Evolutionary conservation across 2,329 filamentous ascomycete species (phyloP), one percentile per base, ranked within the genome.

Genomic region (Trematosphaeria pertusa): DNA sequence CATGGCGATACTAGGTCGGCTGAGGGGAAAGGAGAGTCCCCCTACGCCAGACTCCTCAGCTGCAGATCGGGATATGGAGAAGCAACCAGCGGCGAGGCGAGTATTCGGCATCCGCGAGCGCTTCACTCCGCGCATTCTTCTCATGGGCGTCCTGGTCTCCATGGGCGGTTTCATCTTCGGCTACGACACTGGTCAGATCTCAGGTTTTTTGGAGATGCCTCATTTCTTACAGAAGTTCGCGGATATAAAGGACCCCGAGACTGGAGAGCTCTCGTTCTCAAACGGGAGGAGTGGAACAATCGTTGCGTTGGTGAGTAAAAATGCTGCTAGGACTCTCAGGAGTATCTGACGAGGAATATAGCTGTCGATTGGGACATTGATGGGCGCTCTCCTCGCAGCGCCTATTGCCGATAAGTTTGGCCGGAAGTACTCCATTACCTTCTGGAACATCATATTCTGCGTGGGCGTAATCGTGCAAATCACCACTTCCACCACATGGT

Each of bases 331-430:
- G 20, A 22, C 20, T 15, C 34, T 44, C 2, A 26, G 30, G 19
- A 15, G 9, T 17, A 19, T 20, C 28, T 55, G 26, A 58, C 30
- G 10, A 8, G 11, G 1, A 10, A 12, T 24, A 18, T 32, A 66
- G 63, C 77, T 91, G 12, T 90, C 86, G 0, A 86, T 86, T 17
- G 88, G 88, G 21, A 91, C 87, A 5, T 88, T 91, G 66, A 83
- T 91, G 50, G 88, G 88, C 20, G 82, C 87, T 5, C 75, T 91
- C 2, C 70, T 74, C 20, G 73, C 74, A 21, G 76, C 84, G 8
- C 83, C 81, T 19, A 72, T 88, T 30, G 81, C 84, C 28, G 85
- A 88, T 50, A 72, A 71, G 3, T 75, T 87, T 36, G 86, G 86
- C 18, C 82, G 86, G 11, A 80, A 81, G 22, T 71, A 81, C 28